phyloP scores from a whole-genome alignment of 371 early-diverging fungal genomes.

The Syncephalis plumigaleata region DNA sequence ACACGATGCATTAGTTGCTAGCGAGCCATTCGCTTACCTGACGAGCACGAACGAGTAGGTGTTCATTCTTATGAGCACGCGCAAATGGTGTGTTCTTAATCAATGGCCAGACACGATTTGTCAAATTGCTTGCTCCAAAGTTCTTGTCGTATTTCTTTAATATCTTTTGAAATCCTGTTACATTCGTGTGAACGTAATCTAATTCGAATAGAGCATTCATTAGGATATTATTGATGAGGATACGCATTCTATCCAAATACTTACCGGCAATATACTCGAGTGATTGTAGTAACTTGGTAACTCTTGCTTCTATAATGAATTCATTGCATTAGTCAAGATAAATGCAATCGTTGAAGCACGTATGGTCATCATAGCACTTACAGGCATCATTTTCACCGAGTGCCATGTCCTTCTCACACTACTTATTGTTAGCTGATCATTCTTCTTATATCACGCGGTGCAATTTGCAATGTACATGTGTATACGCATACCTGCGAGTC shows the following conservation, averaged over 20 bases:
- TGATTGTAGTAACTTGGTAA: conserved; percentile 21
- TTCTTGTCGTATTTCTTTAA: conserved; percentile 40
- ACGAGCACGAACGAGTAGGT: conserved; percentile 24
- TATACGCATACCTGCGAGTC: conserved; percentile 9
- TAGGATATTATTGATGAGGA: too few relatives aligned
- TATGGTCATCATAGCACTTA: too few relatives aligned
- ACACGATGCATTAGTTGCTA: too few relatives aligned
- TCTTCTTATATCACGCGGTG: background rate
- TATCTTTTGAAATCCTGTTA: conserved; percentile 38
- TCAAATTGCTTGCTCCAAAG: conserved; percentile 12
- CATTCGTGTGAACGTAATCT: conserved; percentile 35
- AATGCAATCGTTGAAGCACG: too few relatives aligned
- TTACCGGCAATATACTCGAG: conserved; percentile 23
- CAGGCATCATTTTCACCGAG: conserved; percentile 19
- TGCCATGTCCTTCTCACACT: conserved; percentile 24
- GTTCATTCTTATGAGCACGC: conserved; percentile 29
- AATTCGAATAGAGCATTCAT: too few relatives aligned
- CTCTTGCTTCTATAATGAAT: too few relatives aligned
- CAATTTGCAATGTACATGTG: background rate
- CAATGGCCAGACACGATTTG: conserved; percentile 25
- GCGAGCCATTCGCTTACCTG: conserved; percentile 12
- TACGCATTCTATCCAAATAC: too few relatives aligned
- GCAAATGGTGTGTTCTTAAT: conserved; percentile 27
- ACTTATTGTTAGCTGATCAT: too few relatives aligned
- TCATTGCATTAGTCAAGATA: too few relatives aligned